Evolutionary conservation across 2,329 filamentous ascomycete species (phyloP), one percentile per base, ranked within the genome.

Genomic region (Pestalotiopsis sp.): DNA sequence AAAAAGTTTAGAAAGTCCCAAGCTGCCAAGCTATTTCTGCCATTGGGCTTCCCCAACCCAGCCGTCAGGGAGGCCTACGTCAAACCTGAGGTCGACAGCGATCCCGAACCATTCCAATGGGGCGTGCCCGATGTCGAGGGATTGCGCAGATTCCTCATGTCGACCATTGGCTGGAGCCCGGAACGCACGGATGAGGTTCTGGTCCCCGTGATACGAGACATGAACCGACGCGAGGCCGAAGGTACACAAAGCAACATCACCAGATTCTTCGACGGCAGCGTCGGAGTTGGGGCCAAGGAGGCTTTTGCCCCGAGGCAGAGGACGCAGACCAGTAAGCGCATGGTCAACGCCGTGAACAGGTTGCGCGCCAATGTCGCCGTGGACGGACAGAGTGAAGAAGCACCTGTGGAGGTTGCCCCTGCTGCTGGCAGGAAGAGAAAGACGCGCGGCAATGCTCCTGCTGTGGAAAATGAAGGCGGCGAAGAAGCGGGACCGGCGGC

Each of bases 241-340:
- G 96, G 96, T 6, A 98, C 95, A 20, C 96, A 99, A 84, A 91
- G 90, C 69, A 99, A 99, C 74, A 97, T 99, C 72, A 99, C 96
- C n/a, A 86, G 91, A 27, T 99, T 91, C 79, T 98, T 98, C 78
- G 89, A 90, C 13, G 95, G 95, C 0, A 81, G 84, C 4, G 90
- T 94, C 0, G 93, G 93, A 0, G 86, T 86, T 0, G 92, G 93
- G 0, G 87, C 87, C 13, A 87, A 83, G 49, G 87, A 91, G 70
- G 88, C 87, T 0, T 95, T 94, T 81, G 92, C 85, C 27, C 93
- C 93, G 0, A 86, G 92, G 68, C 90, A 91, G 71, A 88, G 83
- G 31, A 86, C 82, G 13, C 87, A 88, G 69, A 89, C 88, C 49
- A 95, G 91, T 76, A 92, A 93, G 79, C 87, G 92, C 69, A 92